Conservation (phyloP, 805 yeast species). For the Candida tallmaniae region DNA sequence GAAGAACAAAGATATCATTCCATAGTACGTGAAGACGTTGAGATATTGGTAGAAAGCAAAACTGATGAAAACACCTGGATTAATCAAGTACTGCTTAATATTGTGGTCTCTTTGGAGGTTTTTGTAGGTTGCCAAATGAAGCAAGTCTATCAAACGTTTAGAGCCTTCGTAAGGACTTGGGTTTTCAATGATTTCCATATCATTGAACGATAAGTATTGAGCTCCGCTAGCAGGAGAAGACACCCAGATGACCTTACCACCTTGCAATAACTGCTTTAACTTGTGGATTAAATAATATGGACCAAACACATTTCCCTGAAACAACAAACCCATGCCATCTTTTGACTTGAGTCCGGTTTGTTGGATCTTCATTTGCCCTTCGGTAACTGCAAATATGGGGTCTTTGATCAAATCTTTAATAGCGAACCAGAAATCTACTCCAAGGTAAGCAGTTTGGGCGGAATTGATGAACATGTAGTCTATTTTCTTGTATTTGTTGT, state of each 20-base stretch:
- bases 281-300: conserved; percentile 82
- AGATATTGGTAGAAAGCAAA: conserved; percentile 73
- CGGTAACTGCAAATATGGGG: conserved; percentile 82
- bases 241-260: conserved; percentile 76
- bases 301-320: conserved; percentile 95
- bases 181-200: conserved; percentile 63
- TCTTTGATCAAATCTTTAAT: conserved; percentile 56
- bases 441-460: conserved; percentile 82
- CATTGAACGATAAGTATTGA: conserved; percentile 65
- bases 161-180: conserved; percentile 86
- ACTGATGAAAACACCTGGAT: conserved; percentile 92
- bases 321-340: conserved; percentile 83
- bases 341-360: conserved; percentile 65
- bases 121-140: conserved; percentile 69
- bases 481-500: conserved; percentile 57
- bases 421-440: conserved; percentile 85
- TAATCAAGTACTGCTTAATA: conserved; percentile 71
- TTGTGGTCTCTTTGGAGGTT: conserved; percentile 44
- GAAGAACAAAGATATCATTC: conserved; percentile 82
- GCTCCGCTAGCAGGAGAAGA: conserved; percentile 81
- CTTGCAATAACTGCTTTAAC: conserved; percentile 50
- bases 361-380: conserved; percentile 83
- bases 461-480: conserved; percentile 85
- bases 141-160: conserved; percentile 76
- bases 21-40: conserved; percentile 74